Evolutionary conservation across 2,329 filamentous ascomycete genomes (phyloP).

Genomic region (Metarhizium rileyi): DNA sequence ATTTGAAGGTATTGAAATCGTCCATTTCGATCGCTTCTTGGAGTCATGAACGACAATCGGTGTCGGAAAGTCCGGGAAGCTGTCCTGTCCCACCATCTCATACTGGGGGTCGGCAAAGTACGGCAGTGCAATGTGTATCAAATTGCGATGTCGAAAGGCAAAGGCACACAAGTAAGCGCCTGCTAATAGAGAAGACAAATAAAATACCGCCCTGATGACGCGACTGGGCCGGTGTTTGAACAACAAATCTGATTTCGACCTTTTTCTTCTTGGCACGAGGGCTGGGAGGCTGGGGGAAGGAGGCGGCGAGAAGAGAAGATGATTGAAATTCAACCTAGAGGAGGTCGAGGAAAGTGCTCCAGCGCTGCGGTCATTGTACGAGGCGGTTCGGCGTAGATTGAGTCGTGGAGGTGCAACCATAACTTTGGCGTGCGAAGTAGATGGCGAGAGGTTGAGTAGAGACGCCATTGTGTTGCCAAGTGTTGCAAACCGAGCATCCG

Average conservation of each 20-base stretch:
- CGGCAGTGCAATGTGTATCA: slow-evolving; percentile 19
- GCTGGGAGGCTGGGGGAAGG: slow-evolving; percentile 64
- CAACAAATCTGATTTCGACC: slow-evolving; percentile 39
- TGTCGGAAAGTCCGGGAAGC: slow-evolving; percentile 61
- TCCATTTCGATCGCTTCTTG: slow-evolving; percentile 62
- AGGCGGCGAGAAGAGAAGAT: slow-evolving; percentile 56
- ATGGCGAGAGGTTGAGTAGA: slow-evolving; percentile 34
- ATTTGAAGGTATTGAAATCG: slow-evolving; percentile 63
- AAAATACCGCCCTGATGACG: slow-evolving; percentile 45
- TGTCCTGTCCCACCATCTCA: slow-evolving; percentile 57
- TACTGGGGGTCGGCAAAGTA: slow-evolving; percentile 44
- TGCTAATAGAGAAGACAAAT: slow-evolving; percentile 38
- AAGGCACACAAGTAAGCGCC: slow-evolving; percentile 38
- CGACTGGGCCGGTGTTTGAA: slow-evolving; percentile 42
- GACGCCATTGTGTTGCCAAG: slow-evolving; percentile 30
- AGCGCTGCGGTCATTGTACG: slow-evolving; percentile 39
- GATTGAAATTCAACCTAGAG: slow-evolving; percentile 56
- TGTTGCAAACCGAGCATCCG: neutral
- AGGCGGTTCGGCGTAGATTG: slow-evolving; percentile 48
- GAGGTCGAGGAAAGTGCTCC: slow-evolving; percentile 47
- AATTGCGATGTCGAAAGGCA: slow-evolving; percentile 18
- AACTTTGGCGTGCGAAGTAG: slow-evolving; percentile 37
- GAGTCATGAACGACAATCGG: slow-evolving; percentile 61
- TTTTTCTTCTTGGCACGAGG: slow-evolving; percentile 54
- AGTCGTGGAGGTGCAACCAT: slow-evolving; percentile 45